These are phyloP conservation scores for Epichloe elymi DNA, from an alignment of 2,329 filamentous ascomycete genomes.

Conservation along the genomic window DNA sequence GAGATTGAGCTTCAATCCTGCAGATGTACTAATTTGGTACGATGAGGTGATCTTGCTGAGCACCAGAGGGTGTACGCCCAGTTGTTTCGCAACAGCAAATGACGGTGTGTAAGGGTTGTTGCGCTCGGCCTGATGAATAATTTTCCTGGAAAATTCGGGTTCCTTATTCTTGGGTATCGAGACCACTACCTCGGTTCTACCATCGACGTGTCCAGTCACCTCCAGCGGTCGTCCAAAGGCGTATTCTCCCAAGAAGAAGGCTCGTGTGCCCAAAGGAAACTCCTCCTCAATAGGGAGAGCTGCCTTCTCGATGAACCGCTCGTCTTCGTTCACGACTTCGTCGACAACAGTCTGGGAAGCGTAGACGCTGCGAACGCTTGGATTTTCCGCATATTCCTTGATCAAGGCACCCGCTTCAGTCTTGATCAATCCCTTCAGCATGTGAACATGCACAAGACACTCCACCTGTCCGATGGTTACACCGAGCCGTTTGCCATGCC, in stretches of 20 bases:
- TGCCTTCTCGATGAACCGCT: conserved; percentile 81
- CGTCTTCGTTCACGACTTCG: conserved; percentile 77
- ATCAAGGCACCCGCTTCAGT: conserved; percentile 81
- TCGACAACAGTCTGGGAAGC: conserved; percentile 88
- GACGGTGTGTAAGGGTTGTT: conserved; percentile 71
- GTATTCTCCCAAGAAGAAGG: conserved; percentile 90
- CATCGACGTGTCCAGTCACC: conserved; percentile 58
- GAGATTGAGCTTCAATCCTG: conserved; percentile 74
- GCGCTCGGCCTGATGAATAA: conserved; percentile 58
- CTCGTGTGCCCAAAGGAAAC: conserved; percentile 68
- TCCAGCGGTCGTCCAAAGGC: conserved; percentile 86
- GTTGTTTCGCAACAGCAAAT: conserved; percentile 71
- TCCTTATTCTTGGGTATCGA: conserved; percentile 60
- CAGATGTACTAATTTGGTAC: conserved; percentile 67
- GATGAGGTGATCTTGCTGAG: conserved; percentile 94
- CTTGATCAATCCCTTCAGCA: conserved; percentile 82
- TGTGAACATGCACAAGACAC: conserved; percentile 80
- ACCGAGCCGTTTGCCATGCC: conserved; percentile 82
- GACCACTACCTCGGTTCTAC: conserved; percentile 70
- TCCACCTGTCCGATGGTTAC: conserved; percentile 80
- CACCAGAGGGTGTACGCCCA: conserved; percentile 73
- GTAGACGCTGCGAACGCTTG: conserved; percentile 77
- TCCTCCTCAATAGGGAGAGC: conserved; percentile 87
- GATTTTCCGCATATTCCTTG: conserved; percentile 83
- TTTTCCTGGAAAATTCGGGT: conserved; percentile 63